Conservation (phyloP, 2,329 filamentous ascomycete genomes). For the Ophiocordyceps sinensis region DNA sequence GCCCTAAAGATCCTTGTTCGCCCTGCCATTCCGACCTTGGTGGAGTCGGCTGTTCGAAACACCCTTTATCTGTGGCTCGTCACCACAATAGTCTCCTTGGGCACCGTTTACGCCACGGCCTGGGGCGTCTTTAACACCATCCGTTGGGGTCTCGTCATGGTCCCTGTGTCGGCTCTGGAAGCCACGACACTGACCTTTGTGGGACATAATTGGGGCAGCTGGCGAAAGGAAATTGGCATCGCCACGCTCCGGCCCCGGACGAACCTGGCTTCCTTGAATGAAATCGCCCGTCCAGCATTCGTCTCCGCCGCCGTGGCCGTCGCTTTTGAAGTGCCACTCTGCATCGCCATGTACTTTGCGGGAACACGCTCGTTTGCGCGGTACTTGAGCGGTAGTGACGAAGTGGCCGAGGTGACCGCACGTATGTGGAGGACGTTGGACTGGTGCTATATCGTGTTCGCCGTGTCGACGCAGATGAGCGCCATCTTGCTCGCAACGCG, state of each 20-base stretch:
- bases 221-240: conserved; percentile 17
- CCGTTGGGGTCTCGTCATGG: conserved; percentile 61
- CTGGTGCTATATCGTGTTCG: conserved; percentile 59
- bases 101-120: conserved; percentile 51
- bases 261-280: conserved; percentile 7
- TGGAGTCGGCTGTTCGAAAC: conserved; percentile 53
- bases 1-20: conserved; percentile 35
- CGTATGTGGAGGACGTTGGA: conserved; percentile 51
- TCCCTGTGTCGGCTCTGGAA: conserved; percentile 53
- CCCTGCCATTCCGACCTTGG: conserved; percentile 44
- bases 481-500: conserved; percentile 48
- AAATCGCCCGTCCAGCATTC: conserved; percentile 37
- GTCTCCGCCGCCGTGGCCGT: conserved; percentile 38
- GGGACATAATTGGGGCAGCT: conserved; percentile 49
- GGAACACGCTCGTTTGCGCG: conserved; percentile 46
- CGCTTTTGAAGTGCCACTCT: conserved; percentile 44
- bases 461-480: conserved; percentile 48
- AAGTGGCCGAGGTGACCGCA: conserved; percentile 44
- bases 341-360: conserved; percentile 44
- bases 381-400: conserved; percentile 42
- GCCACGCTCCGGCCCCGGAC: conserved; percentile 7
- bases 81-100: conserved; percentile 46
- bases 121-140: conserved; percentile 66
- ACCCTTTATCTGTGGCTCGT: conserved; percentile 59
- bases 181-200: conserved; percentile 50